phyloP scores from a whole-genome alignment of 2,329 filamentous ascomycete genomes.

The Fonsecaea pugnacius region DNA sequence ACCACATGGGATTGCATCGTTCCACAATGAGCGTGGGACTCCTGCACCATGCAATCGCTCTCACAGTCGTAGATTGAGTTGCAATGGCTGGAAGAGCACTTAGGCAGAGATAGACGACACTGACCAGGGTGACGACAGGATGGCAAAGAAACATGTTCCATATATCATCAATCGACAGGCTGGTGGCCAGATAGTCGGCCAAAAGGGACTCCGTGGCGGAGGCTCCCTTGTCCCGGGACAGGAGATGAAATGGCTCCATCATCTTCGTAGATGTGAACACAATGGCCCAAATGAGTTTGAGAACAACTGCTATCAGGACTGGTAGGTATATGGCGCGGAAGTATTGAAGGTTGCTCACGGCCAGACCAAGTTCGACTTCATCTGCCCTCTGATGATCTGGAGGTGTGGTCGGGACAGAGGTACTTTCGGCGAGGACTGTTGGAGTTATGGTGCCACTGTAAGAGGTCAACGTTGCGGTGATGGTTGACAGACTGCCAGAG shows the following conservation, averaged over 20 bases:
- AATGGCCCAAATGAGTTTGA: slow-evolving; percentile 24
- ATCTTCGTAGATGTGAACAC: slow-evolving; percentile 26
- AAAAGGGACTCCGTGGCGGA: slow-evolving; percentile 21
- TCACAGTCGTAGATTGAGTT: slow-evolving; percentile 24
- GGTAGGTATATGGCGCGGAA: slow-evolving; percentile 31
- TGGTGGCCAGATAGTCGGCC: slow-evolving; percentile 26
- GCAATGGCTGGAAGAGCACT: slow-evolving; percentile 19
- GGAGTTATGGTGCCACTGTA: background rate
- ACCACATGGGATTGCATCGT: slow-evolving; percentile 28
- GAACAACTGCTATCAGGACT: slow-evolving; percentile 20
- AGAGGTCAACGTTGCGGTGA: slow-evolving; percentile 1
- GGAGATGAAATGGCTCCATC: slow-evolving; percentile 33
- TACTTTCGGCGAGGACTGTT: background rate
- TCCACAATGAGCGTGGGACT: background rate
- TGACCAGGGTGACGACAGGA: slow-evolving; percentile 19
- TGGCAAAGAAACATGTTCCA: slow-evolving; percentile 20
- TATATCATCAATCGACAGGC: slow-evolving; percentile 3
- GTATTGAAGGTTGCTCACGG: slow-evolving; percentile 14
- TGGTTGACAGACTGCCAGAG: background rate
- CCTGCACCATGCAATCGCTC: slow-evolving; percentile 18
- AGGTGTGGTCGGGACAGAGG: background rate
- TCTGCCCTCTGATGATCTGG: slow-evolving; percentile 8
- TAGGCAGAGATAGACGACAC: slow-evolving; percentile 16
- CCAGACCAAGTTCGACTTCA: slow-evolving; percentile 16
- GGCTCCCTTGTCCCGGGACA: slow-evolving; percentile 24